phyloP scores from a whole-genome alignment of 148 eudicot genomes.

The Rhododendron ovatum region DNA sequence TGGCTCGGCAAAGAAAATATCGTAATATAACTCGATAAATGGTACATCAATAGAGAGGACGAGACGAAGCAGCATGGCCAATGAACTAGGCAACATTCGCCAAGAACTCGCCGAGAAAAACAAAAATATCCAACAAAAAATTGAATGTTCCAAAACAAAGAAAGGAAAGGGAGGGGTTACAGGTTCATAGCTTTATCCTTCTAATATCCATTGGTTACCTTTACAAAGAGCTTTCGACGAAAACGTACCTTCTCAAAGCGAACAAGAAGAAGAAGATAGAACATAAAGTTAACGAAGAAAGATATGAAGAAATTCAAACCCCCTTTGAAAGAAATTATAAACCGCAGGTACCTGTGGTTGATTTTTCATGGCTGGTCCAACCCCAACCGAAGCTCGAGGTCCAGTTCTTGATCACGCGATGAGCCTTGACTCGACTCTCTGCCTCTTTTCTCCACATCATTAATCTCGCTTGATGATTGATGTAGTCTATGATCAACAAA shows the following conservation, averaged over 20 bases:
- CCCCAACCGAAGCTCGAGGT: slow-evolving; percentile 44
- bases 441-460: background rate
- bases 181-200: background rate
- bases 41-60: background rate
- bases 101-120: too few species aligned
- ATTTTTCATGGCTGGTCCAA: slow-evolving; percentile 8
- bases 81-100: background rate
- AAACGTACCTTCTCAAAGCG: background rate
- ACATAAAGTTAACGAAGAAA: too few species aligned
- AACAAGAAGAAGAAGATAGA: too few species aligned
- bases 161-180: background rate
- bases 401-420: background rate
- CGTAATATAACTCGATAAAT: too few species aligned
- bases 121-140: background rate
- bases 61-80: background rate
- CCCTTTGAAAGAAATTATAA: background rate
- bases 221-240: background rate
- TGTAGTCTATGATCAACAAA: background rate
- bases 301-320: background rate
- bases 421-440: background rate
- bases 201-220: background rate
- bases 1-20: too few species aligned
- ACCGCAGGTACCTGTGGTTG: background rate
- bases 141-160: background rate
- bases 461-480: background rate